phyloP scores from a whole-genome alignment of 768 basidiomycete genomes.

The Holtermannia corniformis region DNA sequence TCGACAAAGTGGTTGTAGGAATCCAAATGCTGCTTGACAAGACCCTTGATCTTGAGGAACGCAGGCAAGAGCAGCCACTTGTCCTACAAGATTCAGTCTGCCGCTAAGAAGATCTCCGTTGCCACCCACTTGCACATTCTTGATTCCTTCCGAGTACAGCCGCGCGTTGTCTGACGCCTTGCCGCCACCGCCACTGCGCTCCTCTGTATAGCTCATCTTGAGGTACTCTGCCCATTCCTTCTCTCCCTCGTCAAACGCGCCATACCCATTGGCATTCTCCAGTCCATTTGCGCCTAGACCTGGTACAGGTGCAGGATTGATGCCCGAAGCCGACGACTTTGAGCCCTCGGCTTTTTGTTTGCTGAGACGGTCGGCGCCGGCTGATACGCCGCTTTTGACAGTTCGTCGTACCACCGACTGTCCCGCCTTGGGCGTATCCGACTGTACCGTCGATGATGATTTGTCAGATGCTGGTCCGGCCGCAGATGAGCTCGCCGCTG shows the following conservation, averaged over 20 bases:
- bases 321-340: not conserved
- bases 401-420: no score
- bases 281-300: not conserved
- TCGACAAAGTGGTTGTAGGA: constrained; percentile 99
- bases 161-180: not conserved
- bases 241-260: constrained; percentile 28
- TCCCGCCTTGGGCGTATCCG: not conserved
- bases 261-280: constrained; percentile 14
- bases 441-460: not conserved
- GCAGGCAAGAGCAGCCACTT: constrained; percentile 98
- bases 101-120: not conserved
- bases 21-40: constrained; percentile 98
- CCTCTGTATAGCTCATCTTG: constrained; percentile 20
- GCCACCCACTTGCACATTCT: constrained; percentile 68
- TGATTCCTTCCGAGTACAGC: constrained; percentile 72
- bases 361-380: not conserved
- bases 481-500: not conserved
- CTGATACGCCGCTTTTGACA: no score
- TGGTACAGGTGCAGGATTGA: not conserved
- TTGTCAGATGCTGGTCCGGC: not conserved
- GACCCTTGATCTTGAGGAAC: constrained; percentile 92
- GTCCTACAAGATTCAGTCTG: constrained; percentile 52
- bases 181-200: constrained; percentile 51
- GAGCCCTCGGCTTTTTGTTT: not conserved
- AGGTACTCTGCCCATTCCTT: constrained; percentile 40